phyloP scores from a whole-genome alignment of 768 basidiomycete genomes.

The Sporobolomyces pararoseus region DNA sequence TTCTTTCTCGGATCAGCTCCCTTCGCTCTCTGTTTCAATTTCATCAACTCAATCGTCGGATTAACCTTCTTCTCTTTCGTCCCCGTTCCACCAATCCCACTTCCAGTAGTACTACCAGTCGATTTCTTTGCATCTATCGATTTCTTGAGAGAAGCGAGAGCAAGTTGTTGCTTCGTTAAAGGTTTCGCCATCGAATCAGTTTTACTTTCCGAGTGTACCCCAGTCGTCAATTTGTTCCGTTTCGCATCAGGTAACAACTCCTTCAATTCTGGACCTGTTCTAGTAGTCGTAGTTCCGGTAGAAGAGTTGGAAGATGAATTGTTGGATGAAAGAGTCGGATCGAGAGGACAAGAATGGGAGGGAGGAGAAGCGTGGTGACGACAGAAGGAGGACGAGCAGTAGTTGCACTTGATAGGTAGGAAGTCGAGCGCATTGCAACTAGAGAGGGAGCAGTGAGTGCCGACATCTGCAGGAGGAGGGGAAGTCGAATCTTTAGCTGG shows the following conservation, averaged over 20 bases:
- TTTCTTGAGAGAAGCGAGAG: conserved; percentile 45
- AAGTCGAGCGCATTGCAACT: conserved; percentile 67
- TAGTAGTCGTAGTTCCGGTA: neutral
- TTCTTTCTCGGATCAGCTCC: conserved; percentile 63
- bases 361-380: conserved; percentile 61
- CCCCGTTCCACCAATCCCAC: conserved; percentile 24
- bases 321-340: too few species aligned
- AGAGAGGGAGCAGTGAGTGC: conserved; percentile 62
- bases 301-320: conserved; percentile 10
- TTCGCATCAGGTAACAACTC: conserved; percentile 48
- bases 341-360: conserved; percentile 63
- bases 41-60: conserved; percentile 65
- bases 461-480: conserved; percentile 55
- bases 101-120: neutral
- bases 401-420: conserved; percentile 65
- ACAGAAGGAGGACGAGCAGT: conserved; percentile 63
- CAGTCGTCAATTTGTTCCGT: neutral
- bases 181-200: neutral
- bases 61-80: conserved; percentile 58
- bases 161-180: conserved; percentile 4
- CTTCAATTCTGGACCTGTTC: conserved; percentile 32
- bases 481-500: neutral
- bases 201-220: neutral
- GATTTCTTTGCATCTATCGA: conserved; percentile 51
- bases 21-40: conserved; percentile 66